phyloP scores from a whole-genome alignment of 108 stramenopile species.

The Fistulifera solaris region DNA sequence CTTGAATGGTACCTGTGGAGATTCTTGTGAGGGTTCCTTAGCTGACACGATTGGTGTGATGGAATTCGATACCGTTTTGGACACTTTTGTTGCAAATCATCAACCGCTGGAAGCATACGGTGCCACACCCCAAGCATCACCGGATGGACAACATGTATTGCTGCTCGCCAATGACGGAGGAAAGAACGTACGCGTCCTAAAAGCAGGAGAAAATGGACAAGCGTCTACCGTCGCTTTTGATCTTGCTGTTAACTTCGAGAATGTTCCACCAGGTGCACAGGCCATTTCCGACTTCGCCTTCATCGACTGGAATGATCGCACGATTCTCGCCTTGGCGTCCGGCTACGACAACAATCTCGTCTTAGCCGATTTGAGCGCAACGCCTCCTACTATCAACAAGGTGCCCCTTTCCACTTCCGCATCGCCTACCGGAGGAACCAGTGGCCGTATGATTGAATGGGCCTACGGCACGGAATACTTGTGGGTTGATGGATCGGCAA shows the following conservation, averaged over 20 bases:
- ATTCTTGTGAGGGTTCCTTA: slow-evolving; percentile 12
- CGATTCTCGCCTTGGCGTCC: slow-evolving; percentile 8
- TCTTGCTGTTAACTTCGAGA: slow-evolving; percentile 8
- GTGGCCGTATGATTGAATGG: slow-evolving; percentile 18
- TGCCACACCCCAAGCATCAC: slow-evolving; percentile 13
- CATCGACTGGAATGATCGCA: background rate
- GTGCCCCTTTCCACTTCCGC: background rate
- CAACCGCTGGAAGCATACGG: slow-evolving; percentile 11
- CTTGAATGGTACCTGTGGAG: slow-evolving; percentile 9
- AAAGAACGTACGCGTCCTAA: slow-evolving; percentile 13
- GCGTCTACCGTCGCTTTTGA: slow-evolving; percentile 1
- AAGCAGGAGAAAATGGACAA: slow-evolving; percentile 9
- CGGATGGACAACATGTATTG: slow-evolving; percentile 16
- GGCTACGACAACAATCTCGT: slow-evolving; percentile 15
- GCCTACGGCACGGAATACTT: slow-evolving; percentile 24
- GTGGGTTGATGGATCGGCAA: slow-evolving; percentile 11
- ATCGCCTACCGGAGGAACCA: background rate
- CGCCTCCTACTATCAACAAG: background rate
- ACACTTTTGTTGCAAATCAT: slow-evolving; percentile 19
- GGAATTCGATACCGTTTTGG: slow-evolving; percentile 19
- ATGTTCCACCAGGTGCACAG: background rate
- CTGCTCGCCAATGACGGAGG: slow-evolving; percentile 18
- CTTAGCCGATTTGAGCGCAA: slow-evolving; percentile 3
- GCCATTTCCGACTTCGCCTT: slow-evolving; percentile 11
- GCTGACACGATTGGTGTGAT: slow-evolving; percentile 17